Evolutionary conservation across 352 stramenopile genomes (phyloP).

Genomic region (Pythium phragmiticola): DNA sequence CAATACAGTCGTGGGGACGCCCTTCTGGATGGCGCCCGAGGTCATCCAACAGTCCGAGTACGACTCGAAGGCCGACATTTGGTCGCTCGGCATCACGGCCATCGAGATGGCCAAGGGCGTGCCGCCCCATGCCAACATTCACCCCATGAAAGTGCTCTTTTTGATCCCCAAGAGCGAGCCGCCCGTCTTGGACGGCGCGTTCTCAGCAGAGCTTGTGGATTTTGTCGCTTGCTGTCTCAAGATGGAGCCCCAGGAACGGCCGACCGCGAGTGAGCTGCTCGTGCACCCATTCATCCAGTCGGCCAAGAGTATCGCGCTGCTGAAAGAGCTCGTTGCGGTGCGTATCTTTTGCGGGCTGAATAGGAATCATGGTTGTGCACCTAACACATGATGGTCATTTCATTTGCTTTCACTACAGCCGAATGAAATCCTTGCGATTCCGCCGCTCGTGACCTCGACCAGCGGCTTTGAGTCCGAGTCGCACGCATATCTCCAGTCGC

Average conservation of each 20-base stretch:
- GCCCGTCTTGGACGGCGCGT: slow-evolving; percentile 75
- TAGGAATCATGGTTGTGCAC: too few species aligned
- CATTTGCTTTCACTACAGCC: not conserved
- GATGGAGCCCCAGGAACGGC: slow-evolving; percentile 84
- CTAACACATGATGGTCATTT: not conserved
- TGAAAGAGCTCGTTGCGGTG: slow-evolving; percentile 55
- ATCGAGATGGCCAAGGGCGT: slow-evolving; percentile 89
- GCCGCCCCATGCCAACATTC: slow-evolving; percentile 91
- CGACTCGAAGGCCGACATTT: slow-evolving; percentile 81
- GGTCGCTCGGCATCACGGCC: slow-evolving; percentile 87
- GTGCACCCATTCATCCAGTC: slow-evolving; percentile 82
- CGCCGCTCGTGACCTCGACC: slow-evolving; percentile 4
- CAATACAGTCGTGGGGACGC: slow-evolving; percentile 88
- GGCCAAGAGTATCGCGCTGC: slow-evolving; percentile 66
- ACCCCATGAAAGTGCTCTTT: slow-evolving; percentile 99
- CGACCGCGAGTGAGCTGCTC: slow-evolving; percentile 82
- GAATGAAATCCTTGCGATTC: not conserved
- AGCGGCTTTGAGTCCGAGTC: slow-evolving; percentile 24
- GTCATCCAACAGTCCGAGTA: slow-evolving; percentile 89
- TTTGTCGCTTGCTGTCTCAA: slow-evolving; percentile 90
- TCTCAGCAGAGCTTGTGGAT: slow-evolving; percentile 79
- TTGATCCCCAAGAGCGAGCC: slow-evolving; percentile 96
- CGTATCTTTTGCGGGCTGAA: not conserved
- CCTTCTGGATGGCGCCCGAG: slow-evolving; percentile 92
- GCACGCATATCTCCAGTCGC: slow-evolving; percentile 24